These are phyloP conservation scores for Globisporangium sylvaticum DNA, from an alignment of 352 stramenopile species.

Conservation along the genomic window DNA sequence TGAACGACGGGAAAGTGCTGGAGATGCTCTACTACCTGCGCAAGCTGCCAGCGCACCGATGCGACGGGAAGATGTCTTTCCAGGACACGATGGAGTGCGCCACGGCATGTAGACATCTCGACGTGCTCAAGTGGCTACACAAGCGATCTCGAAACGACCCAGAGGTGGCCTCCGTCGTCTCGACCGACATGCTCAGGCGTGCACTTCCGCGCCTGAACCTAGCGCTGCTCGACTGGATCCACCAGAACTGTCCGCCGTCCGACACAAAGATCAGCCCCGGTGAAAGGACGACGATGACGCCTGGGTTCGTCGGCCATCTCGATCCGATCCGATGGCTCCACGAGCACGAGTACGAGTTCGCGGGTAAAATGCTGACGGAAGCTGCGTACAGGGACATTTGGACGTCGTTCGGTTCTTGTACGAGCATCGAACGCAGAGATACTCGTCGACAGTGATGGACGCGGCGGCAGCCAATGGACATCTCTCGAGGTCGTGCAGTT, in stretches of 20 bases:
- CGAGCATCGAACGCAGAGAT: neutral
- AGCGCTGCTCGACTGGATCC: neutral
- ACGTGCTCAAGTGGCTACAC: slow-evolving; percentile 4
- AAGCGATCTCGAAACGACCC: neutral
- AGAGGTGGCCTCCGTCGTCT: neutral
- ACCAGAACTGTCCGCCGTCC: neutral
- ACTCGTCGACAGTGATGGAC: neutral
- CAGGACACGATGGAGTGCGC: neutral
- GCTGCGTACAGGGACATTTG: neutral
- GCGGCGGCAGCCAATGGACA: neutral
- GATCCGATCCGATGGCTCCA: slow-evolving; percentile 5
- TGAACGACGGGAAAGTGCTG: neutral
- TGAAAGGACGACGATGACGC: neutral
- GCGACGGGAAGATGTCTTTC: neutral
- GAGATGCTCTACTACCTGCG: neutral
- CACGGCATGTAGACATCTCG: neutral
- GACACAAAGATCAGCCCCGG: neutral
- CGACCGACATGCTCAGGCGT: neutral
- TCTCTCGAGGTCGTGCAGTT: neutral
- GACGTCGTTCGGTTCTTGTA: neutral
- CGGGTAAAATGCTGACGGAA: neutral
- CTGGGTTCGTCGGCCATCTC: neutral
- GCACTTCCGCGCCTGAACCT: neutral
- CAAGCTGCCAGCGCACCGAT: neutral
- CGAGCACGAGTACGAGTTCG: neutral